Base-by-base conservation (phyloP, 768 basidiomycete genomes). In the Phylloporus sp. region DNA sequence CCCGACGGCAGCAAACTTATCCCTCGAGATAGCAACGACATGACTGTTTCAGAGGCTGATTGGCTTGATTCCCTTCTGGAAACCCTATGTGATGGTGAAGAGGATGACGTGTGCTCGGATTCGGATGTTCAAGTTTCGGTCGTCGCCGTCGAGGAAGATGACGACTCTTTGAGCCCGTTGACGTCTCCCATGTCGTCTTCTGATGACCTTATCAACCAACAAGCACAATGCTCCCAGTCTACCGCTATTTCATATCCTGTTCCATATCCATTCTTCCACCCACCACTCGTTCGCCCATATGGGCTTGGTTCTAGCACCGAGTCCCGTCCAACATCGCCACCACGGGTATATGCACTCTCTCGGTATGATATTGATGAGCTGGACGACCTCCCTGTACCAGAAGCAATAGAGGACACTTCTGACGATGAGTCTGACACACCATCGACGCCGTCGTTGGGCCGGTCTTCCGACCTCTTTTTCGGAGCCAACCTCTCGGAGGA, bases 31-130 rank as follows among this genome's bases (percentile, higher is more conserved):
- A 54, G 55, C 43, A 53, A 65, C 38, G 49, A 74, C 47, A 68
- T 71, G 59, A 62, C 72, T 56, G 72, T 74, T 57, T 83, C 85
- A 16, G 89, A 93, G 69, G 82, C 82, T 47, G 78, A 83, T 61
- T 92, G 90, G 90, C 78, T 92, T 46, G 86, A 91, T 69, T 86
- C 88, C 32, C 72, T 92, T 48, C 67, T 91, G 59, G 85, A 91
- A 72, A 79, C 78, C 10, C 77, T 92, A 28, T 81, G 77, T 55
- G 86, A 87, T 63, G 84, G 81, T 52, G 84, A 85, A 45, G 83
- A 86, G 39, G 82, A 87, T 49, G 83, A 86, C 45, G 75, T 73
- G 58, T 62, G 63, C 49, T 56, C 72, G 16, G 76, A 80, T 50
- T 63, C 73, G 26, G 80, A 80, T 48, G 64, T 71, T 52, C 73